Evolutionary conservation across 2,329 filamentous ascomycete species (phyloP).

Genomic region (Diaporthe australafricana): DNA sequence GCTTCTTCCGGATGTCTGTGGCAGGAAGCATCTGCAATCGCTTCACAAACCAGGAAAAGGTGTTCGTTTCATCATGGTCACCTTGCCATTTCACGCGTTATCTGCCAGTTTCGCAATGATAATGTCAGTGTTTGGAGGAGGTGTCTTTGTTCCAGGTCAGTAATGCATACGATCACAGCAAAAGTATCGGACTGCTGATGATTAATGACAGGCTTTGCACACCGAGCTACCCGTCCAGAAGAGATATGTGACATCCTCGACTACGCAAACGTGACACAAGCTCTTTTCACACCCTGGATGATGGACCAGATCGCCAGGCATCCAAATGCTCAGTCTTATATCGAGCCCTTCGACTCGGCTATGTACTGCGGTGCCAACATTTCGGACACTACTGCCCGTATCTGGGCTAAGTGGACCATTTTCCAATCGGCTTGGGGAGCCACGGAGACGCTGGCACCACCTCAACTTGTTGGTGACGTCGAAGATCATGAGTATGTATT

Average conservation of each 20-base stretch:
- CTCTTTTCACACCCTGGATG: slow-evolving; percentile 38
- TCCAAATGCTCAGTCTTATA: slow-evolving; percentile 29
- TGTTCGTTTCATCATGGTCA: slow-evolving; percentile 36
- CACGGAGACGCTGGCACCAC: slow-evolving; percentile 33
- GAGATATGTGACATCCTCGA: slow-evolving; percentile 38
- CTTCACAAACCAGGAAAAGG: slow-evolving; percentile 29
- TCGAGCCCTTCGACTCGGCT: slow-evolving; percentile 5
- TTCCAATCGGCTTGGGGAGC: slow-evolving; percentile 34
- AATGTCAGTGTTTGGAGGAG: slow-evolving; percentile 35
- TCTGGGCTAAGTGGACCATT: neutral
- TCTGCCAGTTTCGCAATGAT: slow-evolving; percentile 29
- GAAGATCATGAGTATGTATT: slow-evolving; percentile 38
- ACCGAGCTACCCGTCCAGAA: slow-evolving; percentile 29
- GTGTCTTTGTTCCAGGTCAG: slow-evolving; percentile 36
- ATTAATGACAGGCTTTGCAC: slow-evolving; percentile 33
- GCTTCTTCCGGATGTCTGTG: slow-evolving; percentile 8
- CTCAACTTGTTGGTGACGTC: slow-evolving; percentile 31
- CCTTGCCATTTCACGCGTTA: slow-evolving; percentile 38
- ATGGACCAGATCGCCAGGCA: slow-evolving; percentile 39
- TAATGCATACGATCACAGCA: neutral
- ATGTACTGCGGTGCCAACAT: slow-evolving; percentile 19
- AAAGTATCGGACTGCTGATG: neutral
- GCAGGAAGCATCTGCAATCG: neutral
- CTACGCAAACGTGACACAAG: slow-evolving; percentile 33
- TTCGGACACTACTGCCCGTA: neutral